phyloP scores from a whole-genome alignment of 495 filamentous ascomycete genomes.

The Daldinia loculata region DNA sequence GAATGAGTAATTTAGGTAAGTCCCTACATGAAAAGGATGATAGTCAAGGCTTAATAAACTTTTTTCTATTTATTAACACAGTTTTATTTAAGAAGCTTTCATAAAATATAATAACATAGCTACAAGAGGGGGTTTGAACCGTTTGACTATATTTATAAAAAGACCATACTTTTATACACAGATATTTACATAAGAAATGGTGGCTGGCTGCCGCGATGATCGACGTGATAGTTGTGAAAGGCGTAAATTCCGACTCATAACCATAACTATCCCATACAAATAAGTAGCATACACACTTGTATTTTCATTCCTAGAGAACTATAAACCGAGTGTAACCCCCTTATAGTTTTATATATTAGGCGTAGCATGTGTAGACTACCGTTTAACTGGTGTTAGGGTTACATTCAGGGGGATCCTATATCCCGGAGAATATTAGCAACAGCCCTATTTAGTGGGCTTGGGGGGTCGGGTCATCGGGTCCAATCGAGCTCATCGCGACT shows the following conservation, averaged over 20 bases:
- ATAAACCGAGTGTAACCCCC: neutral
- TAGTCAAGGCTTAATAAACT: too few species aligned
- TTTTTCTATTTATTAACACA: too few species aligned
- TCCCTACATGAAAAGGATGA: too few species aligned
- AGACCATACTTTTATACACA: neutral
- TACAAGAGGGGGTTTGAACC: too few species aligned
- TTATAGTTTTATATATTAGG: neutral
- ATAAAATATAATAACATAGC: too few species aligned
- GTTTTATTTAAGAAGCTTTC: too few species aligned
- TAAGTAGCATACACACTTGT: neutral
- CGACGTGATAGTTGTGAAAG: neutral
- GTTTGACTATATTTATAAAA: neutral
- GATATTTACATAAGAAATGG: neutral
- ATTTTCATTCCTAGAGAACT: neutral
- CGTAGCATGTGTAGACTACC: neutral
- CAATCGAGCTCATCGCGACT: too few species aligned
- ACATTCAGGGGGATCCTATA: slow-evolving; percentile 35
- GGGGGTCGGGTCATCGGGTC: too few species aligned
- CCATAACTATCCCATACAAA: neutral
- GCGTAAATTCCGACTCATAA: neutral
- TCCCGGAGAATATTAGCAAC: neutral
- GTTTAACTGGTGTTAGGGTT: slow-evolving; percentile 34
- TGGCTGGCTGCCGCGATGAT: neutral
- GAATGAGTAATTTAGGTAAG: too few species aligned
- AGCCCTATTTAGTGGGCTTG: too few species aligned